Base-by-base conservation (phyloP, 1,139 yeast genomes). In the Torulaspora globosa region DNA sequence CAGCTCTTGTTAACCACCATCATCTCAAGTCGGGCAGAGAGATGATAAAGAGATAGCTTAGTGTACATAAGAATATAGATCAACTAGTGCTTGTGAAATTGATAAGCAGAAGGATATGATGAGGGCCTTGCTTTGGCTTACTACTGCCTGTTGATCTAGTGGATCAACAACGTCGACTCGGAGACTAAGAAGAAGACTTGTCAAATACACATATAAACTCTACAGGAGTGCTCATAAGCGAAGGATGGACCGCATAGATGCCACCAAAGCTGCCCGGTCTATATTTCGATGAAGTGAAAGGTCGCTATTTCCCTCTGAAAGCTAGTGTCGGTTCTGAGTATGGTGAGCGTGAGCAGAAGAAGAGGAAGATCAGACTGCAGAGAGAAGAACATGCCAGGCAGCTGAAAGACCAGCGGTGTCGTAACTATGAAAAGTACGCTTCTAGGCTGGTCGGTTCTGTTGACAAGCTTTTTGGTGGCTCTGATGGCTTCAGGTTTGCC, bases 271-370 rank as follows among this genome's bases (percentile, higher is more conserved):
- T 75, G 30, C 80, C 80, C 3, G 80, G 80, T 2, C 74, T 66
- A 47, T 72, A 72, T 55, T 77, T 57, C 55, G 81, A 77, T 56
- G 67, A 62, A 35, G 68, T 57, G 36, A 67, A 66, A 43, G 68
- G 66, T 18, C 65, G 71, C 46, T 77, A 76, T 56, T 77, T 77
- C 62, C 73, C 71, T 45, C 66, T 75, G 11, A 50, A 54, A 10
- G 27, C 47, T 6, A 33, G 35, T 14, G 21, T 39, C 7, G 39
- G 36, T 11, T 26, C 39, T 14, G 43, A 37, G 16, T 43, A 45
- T 26, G 41, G 44, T 26, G 46, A 48, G 12, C 54, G 49, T 15
- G 44, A 42, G 21, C 39, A 48, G 33, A 46, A 46, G 38, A 46
- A 43, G 28, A 36, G 48, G 21, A 43, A 46, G 29, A 16, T 43